Evolutionary conservation across 2,329 filamentous ascomycete species (phyloP), one percentile per base, ranked within the genome.

Genomic region (Neospermospora avenae): DNA sequence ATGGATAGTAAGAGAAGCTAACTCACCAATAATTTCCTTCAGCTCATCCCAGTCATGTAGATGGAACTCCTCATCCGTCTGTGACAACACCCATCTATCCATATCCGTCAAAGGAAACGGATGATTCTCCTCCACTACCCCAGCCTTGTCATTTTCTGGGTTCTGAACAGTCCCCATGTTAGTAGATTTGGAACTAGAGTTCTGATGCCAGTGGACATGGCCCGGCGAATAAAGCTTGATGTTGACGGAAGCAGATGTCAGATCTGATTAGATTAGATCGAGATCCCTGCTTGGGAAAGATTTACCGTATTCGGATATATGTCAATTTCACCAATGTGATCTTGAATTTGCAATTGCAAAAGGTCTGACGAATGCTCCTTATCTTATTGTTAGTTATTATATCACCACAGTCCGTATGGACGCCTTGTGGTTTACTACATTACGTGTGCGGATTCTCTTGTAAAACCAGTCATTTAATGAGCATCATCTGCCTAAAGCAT

Each of bases 31-130:
- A 58, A 95, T 83, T 10, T 82, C 77, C 71, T 82, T 84, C 63
- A 95, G 81, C 59, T 89, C 81, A 13, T 85, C 80, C 93, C 93
- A 97, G 51, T 83, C 80, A 74, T 93, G 85, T 46, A 81, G 80
- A 62, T 80, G 77, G 73, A 89, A 96, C 52, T 89, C 81, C 20
- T 86, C 81, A 70, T 97, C 91, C 0, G 84, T 84, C 65, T 81
- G 78, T 31, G 83, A 82, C 16, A 87, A 74, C 37, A 86, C 77
- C 79, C 78, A 81, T 71, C 74, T 81, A 71, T 87, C 84, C 42
- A 78, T 74, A 2, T 82, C 82, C 0, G 83, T 86, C 63, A 87
- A 72, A n/a, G 82, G 81, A 63, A 87, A 87, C 1, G 83, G 80
- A 6, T 77, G 53, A 8, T 69, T 62, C 14, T 65, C 61, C 18